Base-by-base conservation (phyloP, 192 early-diverging fungal genomes). In the Globomyces pollinis-pini region DNA sequence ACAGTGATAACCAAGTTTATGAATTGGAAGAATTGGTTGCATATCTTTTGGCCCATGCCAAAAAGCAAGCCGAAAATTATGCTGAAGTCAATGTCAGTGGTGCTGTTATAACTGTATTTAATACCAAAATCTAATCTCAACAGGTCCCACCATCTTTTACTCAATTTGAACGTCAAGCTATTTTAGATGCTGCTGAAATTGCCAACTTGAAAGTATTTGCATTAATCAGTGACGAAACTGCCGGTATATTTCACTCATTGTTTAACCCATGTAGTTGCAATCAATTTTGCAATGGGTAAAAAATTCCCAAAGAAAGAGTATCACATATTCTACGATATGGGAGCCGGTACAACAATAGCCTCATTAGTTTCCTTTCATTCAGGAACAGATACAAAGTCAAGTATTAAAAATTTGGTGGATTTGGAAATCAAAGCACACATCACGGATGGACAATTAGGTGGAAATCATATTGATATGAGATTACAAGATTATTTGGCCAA, bases 241-340 rank as follows among this genome's bases (percentile, higher is more conserved):
- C 96, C 18, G n/a, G n/a, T n/a, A n/a, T n/a, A n/a, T n/a, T n/a
- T n/a, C n/a, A n/a, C n/a, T n/a, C n/a, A n/a, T n/a, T n/a, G n/a
- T n/a, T n/a, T n/a, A n/a, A n/a, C n/a, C n/a, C n/a, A n/a, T n/a
- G n/a, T n/a, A n/a, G 92, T 93, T 23, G 96, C 94, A 8, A 66
- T 97, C 35, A 95, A 91, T 77, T 99, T 90, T 64, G 93, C 88
- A 26, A 8, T 86, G 88, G 68, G 80, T 54, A 75, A 86, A 36
- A 66, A 70, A 11, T 87, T 91, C 49, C 64, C 63, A n/a, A 73
- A 80, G 26, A 80, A 84, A 4, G 67, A 84, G 66, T 76, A 85
- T 63, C 91, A 96, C 60, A 68, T 99, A 50, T 94, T 97, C 64
- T 97, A 90, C 71, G 96, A 99, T 71, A 91, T 96, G 90, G 96